Evolutionary conservation across 176 grass and related monocot genomes (phyloP).

Genomic region (Elaeis guineensis): DNA sequence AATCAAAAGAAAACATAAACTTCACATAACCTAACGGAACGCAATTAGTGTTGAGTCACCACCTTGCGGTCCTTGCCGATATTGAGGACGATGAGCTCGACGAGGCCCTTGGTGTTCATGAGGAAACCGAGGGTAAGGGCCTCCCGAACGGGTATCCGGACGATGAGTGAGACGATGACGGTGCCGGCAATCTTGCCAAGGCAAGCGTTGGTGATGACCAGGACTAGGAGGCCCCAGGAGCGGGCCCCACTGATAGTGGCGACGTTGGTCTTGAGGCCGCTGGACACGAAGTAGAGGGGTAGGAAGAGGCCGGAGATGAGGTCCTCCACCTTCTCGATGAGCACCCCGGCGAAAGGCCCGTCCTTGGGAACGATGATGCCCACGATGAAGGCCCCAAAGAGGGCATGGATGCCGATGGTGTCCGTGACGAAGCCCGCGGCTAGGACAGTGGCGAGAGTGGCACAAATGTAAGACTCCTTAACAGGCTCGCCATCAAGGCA

Average conservation of each 20-base stretch:
- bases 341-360: neutral
- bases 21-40: too few relatives aligned
- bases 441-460: neutral
- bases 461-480: neutral
- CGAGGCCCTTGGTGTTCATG: conserved; percentile 16
- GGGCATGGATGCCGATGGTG: conserved; percentile 7
- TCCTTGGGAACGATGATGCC: conserved; percentile 10
- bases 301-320: conserved; percentile 3
- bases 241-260: neutral
- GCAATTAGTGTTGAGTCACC: too few relatives aligned
- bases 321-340: conserved; percentile 9
- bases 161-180: neutral
- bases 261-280: conserved; percentile 13
- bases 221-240: conserved; percentile 8
- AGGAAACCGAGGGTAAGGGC: neutral
- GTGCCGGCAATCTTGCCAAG: conserved; percentile 7
- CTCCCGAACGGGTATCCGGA: neutral
- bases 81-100: conserved; percentile 15
- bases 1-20: neutral
- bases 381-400: conserved; percentile 11
- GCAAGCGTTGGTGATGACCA: conserved; percentile 2
- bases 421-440: conserved; percentile 11
- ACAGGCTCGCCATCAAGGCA: conserved; percentile 1
- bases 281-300: conserved; percentile 9
- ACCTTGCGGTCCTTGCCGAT: conserved; percentile 14